Conservation (phyloP, 2,329 filamentous ascomycete species). For the Bipolaris oryzae region DNA sequence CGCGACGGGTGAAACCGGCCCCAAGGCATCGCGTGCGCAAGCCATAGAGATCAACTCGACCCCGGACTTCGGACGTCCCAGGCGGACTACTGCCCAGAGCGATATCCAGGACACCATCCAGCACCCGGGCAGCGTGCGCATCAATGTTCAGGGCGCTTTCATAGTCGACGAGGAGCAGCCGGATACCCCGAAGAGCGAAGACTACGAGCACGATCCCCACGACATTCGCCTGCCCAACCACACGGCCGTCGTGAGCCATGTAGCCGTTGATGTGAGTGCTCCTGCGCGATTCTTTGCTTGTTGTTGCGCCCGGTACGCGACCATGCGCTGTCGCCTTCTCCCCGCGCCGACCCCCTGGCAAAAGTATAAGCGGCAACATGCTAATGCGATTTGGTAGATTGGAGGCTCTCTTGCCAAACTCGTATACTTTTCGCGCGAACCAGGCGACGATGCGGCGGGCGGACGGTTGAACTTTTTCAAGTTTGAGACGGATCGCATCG, state of each 20-base stretch:
- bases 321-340: constrained; percentile 1
- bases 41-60: constrained; percentile 24
- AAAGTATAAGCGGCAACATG: constrained; percentile 2
- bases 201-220: constrained; percentile 75
- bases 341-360: background rate
- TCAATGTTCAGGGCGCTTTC: constrained; percentile 95
- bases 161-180: constrained; percentile 78
- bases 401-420: constrained; percentile 95
- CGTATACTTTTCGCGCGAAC: constrained; percentile 94
- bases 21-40: constrained; percentile 24
- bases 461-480: constrained; percentile 93
- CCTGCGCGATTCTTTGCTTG: constrained; percentile 19
- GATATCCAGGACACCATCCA: constrained; percentile 61
- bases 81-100: constrained; percentile 41
- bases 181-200: constrained; percentile 57
- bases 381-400: constrained; percentile 65
- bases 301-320: constrained; percentile 22
- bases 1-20: constrained; percentile 42
- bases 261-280: constrained; percentile 85
- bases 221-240: constrained; percentile 97
- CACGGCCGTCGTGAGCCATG: constrained; percentile 92
- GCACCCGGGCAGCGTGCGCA: constrained; percentile 75
- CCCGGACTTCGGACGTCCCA: constrained; percentile 28
- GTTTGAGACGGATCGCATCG: constrained; percentile 94
- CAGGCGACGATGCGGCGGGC: constrained; percentile 77